These are phyloP conservation scores for Spinellus fusiger DNA, from an alignment of 192 early-diverging fungal species.

Conservation along the genomic window DNA sequence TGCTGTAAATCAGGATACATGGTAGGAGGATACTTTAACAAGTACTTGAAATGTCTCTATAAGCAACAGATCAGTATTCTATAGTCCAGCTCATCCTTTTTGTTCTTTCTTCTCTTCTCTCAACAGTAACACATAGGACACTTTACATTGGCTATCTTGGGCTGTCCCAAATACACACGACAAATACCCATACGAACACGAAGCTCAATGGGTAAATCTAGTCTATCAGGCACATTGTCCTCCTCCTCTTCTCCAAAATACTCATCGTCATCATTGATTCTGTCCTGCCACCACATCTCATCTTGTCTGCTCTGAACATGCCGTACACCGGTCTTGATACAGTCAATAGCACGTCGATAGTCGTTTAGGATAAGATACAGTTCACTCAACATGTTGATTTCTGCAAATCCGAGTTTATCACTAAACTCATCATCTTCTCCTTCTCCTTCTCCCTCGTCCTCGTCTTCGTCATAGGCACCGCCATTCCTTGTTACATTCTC, in stretches of 20 bases:
- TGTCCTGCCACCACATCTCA: constrained; percentile 59
- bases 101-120: background rate
- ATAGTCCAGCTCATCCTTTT: background rate
- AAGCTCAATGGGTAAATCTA: constrained; percentile 74
- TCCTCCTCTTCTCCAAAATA: constrained; percentile 13
- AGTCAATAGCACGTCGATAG: constrained; percentile 63
- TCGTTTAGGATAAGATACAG: constrained; percentile 76
- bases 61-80: background rate
- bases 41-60: constrained; percentile 60
- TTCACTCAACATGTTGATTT: constrained; percentile 83
- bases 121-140: constrained; percentile 1
- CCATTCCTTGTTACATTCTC: background rate
- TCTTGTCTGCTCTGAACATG: constrained; percentile 64
- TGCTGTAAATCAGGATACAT: constrained; percentile 64
- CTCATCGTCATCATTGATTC: constrained; percentile 51
- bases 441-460: constrained; percentile 33
- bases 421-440: constrained; percentile 32
- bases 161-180: constrained; percentile 63
- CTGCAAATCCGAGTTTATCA: constrained; percentile 66
- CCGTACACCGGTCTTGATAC: constrained; percentile 66
- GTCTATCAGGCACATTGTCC: constrained; percentile 2
- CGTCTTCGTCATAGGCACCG: constrained; percentile 29
- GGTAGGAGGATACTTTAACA: constrained; percentile 45
- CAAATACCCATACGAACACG: constrained; percentile 81
- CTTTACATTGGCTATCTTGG: constrained; percentile 58